These are phyloP conservation scores for Aureococcus anophagefferens DNA, from an alignment of 108 stramenopile genomes.

Conservation along the genomic window DNA sequence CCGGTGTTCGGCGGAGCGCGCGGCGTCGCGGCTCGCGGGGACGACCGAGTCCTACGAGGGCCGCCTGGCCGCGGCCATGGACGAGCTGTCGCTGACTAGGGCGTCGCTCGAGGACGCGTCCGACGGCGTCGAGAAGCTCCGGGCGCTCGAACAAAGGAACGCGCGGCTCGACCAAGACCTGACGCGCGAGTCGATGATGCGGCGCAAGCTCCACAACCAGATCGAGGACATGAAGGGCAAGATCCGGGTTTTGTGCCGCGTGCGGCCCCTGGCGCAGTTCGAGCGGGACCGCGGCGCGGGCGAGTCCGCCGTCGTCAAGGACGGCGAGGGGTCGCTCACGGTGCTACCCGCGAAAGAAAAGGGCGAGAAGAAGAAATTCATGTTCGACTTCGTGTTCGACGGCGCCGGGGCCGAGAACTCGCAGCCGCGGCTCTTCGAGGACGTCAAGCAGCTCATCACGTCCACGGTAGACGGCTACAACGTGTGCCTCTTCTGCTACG, in stretches of 20 bases:
- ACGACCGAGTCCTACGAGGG: no score
- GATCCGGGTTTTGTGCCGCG: slow-evolving; percentile 13
- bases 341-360: not conserved
- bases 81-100: no score
- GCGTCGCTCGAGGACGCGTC: no score
- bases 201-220: slow-evolving; percentile 31
- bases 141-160: not conserved
- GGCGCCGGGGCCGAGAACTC: not conserved
- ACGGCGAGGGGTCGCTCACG: not conserved
- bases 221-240: slow-evolving; percentile 20
- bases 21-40: no score
- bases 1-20: no score
- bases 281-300: slow-evolving; percentile 4
- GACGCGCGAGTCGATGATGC: not conserved
- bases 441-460: slow-evolving; percentile 23
- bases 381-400: slow-evolving; percentile 11
- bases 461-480: slow-evolving; percentile 23
- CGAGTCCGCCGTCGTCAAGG: slow-evolving; percentile 5
- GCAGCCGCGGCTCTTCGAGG: slow-evolving; percentile 30
- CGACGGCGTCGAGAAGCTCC: not conserved
- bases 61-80: no score
- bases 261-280: slow-evolving; percentile 10
- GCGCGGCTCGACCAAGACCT: not conserved
- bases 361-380: slow-evolving; percentile 1
- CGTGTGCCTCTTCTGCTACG: slow-evolving; percentile 29